These are phyloP conservation scores for Teunomyces lycoperdinae DNA, from an alignment of 805 yeast genomes.

Conservation along the genomic window DNA sequence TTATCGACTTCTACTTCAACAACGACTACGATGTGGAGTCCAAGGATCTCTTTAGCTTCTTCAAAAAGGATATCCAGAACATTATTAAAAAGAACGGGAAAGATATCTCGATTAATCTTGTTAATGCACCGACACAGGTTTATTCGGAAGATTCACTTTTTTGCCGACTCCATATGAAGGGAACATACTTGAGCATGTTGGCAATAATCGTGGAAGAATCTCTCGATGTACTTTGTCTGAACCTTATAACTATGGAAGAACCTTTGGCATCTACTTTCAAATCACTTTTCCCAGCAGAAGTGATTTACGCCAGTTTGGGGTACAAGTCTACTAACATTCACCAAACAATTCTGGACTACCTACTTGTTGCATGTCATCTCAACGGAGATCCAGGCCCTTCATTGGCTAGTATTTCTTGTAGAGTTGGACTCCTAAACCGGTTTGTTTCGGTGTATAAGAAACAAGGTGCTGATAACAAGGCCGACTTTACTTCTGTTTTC, in stretches of 20 bases:
- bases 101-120: slow-evolving; percentile 10
- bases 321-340: slow-evolving; percentile 12
- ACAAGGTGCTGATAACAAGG: slow-evolving; percentile 12
- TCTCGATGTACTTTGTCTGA: slow-evolving; percentile 17
- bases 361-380: not conserved
- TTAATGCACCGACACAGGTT: not conserved
- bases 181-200: slow-evolving; percentile 29
- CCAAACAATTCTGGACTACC: slow-evolving; percentile 12
- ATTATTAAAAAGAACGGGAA: slow-evolving; percentile 15
- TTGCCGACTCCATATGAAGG: slow-evolving; percentile 18
- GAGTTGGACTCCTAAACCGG: slow-evolving; percentile 23
- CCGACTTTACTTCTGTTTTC: slow-evolving; percentile 18
- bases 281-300: slow-evolving; percentile 24
- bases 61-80: slow-evolving; percentile 22
- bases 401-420: slow-evolving; percentile 15
- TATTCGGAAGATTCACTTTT: slow-evolving; percentile 16
- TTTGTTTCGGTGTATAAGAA: slow-evolving; percentile 17
- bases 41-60: slow-evolving; percentile 21
- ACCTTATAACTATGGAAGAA: slow-evolving; percentile 7
- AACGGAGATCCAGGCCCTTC: slow-evolving; percentile 10
- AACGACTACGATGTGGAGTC: slow-evolving; percentile 18
- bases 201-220: slow-evolving; percentile 32
- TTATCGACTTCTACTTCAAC: slow-evolving; percentile 30
- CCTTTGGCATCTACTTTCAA: slow-evolving; percentile 13
- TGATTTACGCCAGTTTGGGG: slow-evolving; percentile 14